phyloP scores from a whole-genome alignment of 139 green algal species.

The Picochlorum costavermella region DNA sequence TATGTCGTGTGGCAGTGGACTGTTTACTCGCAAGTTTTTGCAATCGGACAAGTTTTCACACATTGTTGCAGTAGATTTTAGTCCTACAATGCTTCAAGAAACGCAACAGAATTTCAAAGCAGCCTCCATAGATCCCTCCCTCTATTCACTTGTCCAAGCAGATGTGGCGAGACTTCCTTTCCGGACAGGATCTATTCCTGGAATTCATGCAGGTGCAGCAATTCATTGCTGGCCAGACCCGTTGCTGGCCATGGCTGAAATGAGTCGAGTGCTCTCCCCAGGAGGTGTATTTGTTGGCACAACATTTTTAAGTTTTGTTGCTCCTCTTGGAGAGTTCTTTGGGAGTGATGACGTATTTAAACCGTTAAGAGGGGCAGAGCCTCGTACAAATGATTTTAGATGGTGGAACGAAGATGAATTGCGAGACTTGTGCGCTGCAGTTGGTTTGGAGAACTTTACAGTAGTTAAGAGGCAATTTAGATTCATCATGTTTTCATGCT shows the following conservation, averaged over 20 bases:
- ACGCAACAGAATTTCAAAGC: conserved; percentile 48
- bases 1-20: conserved; percentile 81
- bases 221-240: conserved; percentile 96
- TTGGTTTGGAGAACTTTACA: conserved; percentile 57
- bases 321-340: conserved; percentile 65
- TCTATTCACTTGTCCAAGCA: conserved; percentile 60
- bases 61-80: conserved; percentile 77
- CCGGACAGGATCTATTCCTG: conserved; percentile 62
- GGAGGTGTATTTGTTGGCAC: conserved; percentile 87
- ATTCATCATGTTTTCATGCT: conserved; percentile 80
- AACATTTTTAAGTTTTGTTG: conserved; percentile 69
- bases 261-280: conserved; percentile 79
- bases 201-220: conserved; percentile 87
- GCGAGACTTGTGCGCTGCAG: conserved; percentile 47
- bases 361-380: conserved; percentile 31
- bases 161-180: conserved; percentile 88
- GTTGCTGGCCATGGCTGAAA: conserved; percentile 70
- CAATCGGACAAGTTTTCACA: conserved; percentile 47
- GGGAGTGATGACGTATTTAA: conserved; percentile 51
- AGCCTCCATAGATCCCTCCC: conserved; percentile 15
- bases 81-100: conserved; percentile 85
- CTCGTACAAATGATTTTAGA: conserved; percentile 24
- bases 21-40: conserved; percentile 85
- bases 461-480: conserved; percentile 34
- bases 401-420: conserved; percentile 86